These are phyloP conservation scores for Myxozyma neglecta DNA, from an alignment of 805 yeast species.

Conservation along the genomic window DNA sequence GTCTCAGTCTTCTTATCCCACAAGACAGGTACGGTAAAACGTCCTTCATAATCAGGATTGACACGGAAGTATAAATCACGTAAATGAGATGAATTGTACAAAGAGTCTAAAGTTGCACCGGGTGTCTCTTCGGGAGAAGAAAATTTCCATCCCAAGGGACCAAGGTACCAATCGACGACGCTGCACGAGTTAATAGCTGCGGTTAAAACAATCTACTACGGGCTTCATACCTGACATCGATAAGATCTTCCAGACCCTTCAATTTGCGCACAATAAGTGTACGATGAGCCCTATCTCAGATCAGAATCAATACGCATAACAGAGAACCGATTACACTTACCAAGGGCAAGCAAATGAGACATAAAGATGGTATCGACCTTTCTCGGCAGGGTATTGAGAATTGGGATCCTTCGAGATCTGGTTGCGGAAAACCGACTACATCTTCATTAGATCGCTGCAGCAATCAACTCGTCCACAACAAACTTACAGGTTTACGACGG, in stretches of 20 bases:
- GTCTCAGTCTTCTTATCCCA: slow-evolving; percentile 85
- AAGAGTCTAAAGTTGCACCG: slow-evolving; percentile 55
- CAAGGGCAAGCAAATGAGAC: slow-evolving; percentile 94
- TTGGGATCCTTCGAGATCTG: slow-evolving; percentile 63
- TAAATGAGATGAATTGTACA: slow-evolving; percentile 60
- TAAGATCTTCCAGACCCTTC: slow-evolving; percentile 63
- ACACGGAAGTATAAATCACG: slow-evolving; percentile 74
- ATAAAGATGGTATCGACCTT: slow-evolving; percentile 80
- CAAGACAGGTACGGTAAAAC: slow-evolving; percentile 89
- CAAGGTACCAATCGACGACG: slow-evolving; percentile 91
- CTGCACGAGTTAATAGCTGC: slow-evolving; percentile 43
- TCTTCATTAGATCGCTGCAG: neutral
- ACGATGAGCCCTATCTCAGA: slow-evolving; percentile 66
- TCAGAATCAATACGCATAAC: neutral
- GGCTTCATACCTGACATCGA: slow-evolving; percentile 38
- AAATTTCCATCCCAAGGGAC: slow-evolving; percentile 86
- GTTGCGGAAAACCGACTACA: slow-evolving; percentile 55
- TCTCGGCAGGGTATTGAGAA: slow-evolving; percentile 71
- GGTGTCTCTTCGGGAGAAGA: slow-evolving; percentile 51
- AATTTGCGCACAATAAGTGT: slow-evolving; percentile 69
- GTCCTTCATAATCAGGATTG: slow-evolving; percentile 70
- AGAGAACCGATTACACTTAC: slow-evolving; percentile 65
- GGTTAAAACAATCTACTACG: slow-evolving; percentile 44
- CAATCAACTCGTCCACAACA: neutral
- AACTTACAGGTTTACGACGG: slow-evolving; percentile 30